A percentile compares a stretch with the other conserved stretches of the same genome.
Evolutionary conservation across 305 asterid genomes (phyloP).

Genomic region (Solanum hybrid): DNA sequence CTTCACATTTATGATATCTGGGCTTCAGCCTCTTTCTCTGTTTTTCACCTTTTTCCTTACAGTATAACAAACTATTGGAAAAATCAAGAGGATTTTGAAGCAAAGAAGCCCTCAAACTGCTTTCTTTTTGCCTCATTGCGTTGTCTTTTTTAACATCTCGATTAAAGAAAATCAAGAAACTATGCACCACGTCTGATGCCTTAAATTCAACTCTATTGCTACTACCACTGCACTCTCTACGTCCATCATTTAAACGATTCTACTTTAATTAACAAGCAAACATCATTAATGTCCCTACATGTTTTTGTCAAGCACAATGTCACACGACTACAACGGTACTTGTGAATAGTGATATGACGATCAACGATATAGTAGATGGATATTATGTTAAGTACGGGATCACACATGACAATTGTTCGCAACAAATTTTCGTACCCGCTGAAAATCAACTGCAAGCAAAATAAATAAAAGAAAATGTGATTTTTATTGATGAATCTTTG

Average conservation of each 20-base stretch:
- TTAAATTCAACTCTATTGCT: too few species aligned
- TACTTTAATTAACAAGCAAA: not conserved
- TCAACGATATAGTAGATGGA: not conserved
- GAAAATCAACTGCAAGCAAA: too few species aligned
- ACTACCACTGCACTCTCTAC: not conserved
- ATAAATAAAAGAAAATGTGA: too few species aligned
- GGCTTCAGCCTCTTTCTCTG: too few species aligned
- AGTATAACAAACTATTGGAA: not conserved
- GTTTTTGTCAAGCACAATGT: not conserved
- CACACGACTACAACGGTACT: not conserved
- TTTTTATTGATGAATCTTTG: too few species aligned
- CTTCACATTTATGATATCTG: not conserved
- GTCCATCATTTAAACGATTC: not conserved
- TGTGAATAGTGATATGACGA: not conserved
- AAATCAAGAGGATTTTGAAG: not conserved
- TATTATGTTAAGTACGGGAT: not conserved
- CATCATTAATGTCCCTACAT: not conserved
- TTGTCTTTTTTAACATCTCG: too few species aligned
- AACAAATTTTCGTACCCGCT: too few species aligned
- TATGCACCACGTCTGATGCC: too few species aligned
- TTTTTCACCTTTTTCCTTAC: too few species aligned
- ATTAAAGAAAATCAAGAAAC: too few species aligned
- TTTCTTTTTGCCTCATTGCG: too few species aligned
- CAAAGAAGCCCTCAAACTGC: not conserved
- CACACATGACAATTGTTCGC: too few species aligned